Base-by-base conservation (phyloP, 306 rosid species). In the Glycine tomentella region DNA sequence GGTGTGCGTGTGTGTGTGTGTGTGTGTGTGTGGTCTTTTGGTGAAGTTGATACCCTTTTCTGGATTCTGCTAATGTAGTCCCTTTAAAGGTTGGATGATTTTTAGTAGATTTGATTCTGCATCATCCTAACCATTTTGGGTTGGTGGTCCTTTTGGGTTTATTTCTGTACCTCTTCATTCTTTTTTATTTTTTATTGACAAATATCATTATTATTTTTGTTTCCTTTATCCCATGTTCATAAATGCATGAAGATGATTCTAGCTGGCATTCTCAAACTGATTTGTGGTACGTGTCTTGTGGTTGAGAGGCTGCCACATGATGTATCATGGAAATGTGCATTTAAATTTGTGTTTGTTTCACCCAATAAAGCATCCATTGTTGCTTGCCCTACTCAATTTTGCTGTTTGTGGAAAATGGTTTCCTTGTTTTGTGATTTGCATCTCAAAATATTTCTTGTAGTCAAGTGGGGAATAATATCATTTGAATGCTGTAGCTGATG, bases 21-120 rank as follows among this genome's bases (percentile, higher is more conserved):
- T n/a, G n/a, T n/a, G n/a, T 20, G 20, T 70, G 48, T 59, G 52
- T 59, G 76, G 10, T 76, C 34, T 33, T 31, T 16, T 66, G 66
- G 17, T 53, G 55, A 36, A 69, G 56, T 66, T 63, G 25, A 25
- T 59, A 69, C 48, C 63, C 49, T 49, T 55, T 15, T 51, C 49
- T 57, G 77, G 85, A 65, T 58, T 78, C 69, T 72, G 57, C 70
- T 49, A 15, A 11, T 33, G 44, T 15, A 64, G 5, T 20, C 71
- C 49, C 46, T 42, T 42, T 3, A 46, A 50, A 65, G 64, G 53
- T 14, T 50, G 10, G 40, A 38, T 49, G 3, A 45, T 44, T 34
- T 63, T 48, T 56, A 10, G 40, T n/a, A 53, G 62, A 49, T 72
- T 67, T 78, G 78, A 2, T 59, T 79, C 20, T 59, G 74, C 72